A percentile compares a stretch with the other conserved stretches of the same genome.
Evolutionary conservation across 306 rosid genomes (phyloP).

Genomic region (Dicorynia guianensis): DNA sequence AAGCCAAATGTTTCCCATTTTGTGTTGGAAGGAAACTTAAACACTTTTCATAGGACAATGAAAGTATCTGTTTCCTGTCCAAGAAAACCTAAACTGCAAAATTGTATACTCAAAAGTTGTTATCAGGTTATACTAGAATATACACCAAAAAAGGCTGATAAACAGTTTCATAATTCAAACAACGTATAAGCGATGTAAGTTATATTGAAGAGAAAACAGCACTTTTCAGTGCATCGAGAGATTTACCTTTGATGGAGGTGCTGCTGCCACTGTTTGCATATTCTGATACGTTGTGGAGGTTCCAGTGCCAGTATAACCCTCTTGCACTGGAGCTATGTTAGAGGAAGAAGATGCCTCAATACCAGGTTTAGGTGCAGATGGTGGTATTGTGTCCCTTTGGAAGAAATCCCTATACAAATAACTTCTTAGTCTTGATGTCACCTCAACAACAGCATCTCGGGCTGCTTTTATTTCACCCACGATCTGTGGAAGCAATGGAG

Average conservation of each 20-base stretch:
- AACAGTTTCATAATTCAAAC: slow-evolving; percentile 31
- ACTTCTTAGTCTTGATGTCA: slow-evolving; percentile 89
- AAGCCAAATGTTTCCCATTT: neutral
- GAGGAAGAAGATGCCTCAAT: slow-evolving; percentile 62
- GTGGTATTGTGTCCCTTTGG: slow-evolving; percentile 68
- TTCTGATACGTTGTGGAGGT: slow-evolving; percentile 61
- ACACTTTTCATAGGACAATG: neutral
- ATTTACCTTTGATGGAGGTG: slow-evolving; percentile 70
- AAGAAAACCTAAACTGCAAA: slow-evolving; percentile 6
- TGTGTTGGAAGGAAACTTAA: neutral
- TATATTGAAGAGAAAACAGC: slow-evolving; percentile 21
- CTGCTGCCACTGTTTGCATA: slow-evolving; percentile 52
- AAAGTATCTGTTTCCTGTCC: slow-evolving; percentile 1
- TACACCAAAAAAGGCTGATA: slow-evolving; percentile 19
- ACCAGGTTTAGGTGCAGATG: slow-evolving; percentile 53
- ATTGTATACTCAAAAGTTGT: neutral
- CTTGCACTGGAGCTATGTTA: slow-evolving; percentile 55
- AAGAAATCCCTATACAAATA: slow-evolving; percentile 74
- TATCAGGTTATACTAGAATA: slow-evolving; percentile 20
- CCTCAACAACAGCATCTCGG: slow-evolving; percentile 89
- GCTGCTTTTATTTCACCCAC: slow-evolving; percentile 94
- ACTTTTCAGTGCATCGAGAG: slow-evolving; percentile 29
- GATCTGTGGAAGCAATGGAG: slow-evolving; percentile 61
- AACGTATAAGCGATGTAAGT: slow-evolving; percentile 2
- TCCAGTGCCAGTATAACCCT: slow-evolving; percentile 51